These are phyloP conservation scores for Crucihimalaya himalaica DNA, from an alignment of 345 rosid species.

Conservation along the genomic window DNA sequence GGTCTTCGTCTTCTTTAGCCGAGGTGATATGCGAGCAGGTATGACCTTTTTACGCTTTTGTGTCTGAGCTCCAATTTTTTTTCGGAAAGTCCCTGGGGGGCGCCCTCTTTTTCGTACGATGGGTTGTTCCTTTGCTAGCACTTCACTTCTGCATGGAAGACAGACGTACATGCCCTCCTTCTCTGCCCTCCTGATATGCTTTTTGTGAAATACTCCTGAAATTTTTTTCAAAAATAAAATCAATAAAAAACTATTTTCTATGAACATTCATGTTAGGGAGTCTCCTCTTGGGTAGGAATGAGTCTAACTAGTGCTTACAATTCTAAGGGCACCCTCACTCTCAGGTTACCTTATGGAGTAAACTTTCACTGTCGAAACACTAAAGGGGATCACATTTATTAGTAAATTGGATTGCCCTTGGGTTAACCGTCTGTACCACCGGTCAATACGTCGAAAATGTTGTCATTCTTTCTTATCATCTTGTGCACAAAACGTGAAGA, in stretches of 20 bases:
- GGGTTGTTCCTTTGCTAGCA: constrained; percentile 38
- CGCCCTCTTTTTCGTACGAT: constrained; percentile 42
- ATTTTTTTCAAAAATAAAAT: constrained; percentile 29
- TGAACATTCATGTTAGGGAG: constrained; percentile 9
- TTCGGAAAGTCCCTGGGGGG: constrained; percentile 43
- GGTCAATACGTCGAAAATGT: constrained; percentile 4
- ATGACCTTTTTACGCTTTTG: constrained; percentile 44
- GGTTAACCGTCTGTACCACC: constrained; percentile 7
- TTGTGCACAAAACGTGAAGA: constrained; percentile 1
- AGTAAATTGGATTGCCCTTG: constrained; percentile 11
- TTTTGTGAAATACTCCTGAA: constrained; percentile 80
- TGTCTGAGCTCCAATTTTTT: constrained; percentile 43
- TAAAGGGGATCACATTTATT: constrained; percentile 18
- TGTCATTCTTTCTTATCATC: neutral
- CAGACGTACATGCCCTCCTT: constrained; percentile 61
- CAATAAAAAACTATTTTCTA: neutral
- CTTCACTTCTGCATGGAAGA: constrained; percentile 59
- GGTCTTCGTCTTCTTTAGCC: constrained; percentile 41
- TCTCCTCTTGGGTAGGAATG: neutral
- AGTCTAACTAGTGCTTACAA: constrained; percentile 18
- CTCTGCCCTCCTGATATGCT: constrained; percentile 68
- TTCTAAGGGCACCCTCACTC: constrained; percentile 19
- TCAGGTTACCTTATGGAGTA: constrained; percentile 6
- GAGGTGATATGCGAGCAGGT: constrained; percentile 40
- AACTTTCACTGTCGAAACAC: neutral